Conservation (phyloP, 2,329 filamentous ascomycete genomes). For the Colletotrichum lini region DNA sequence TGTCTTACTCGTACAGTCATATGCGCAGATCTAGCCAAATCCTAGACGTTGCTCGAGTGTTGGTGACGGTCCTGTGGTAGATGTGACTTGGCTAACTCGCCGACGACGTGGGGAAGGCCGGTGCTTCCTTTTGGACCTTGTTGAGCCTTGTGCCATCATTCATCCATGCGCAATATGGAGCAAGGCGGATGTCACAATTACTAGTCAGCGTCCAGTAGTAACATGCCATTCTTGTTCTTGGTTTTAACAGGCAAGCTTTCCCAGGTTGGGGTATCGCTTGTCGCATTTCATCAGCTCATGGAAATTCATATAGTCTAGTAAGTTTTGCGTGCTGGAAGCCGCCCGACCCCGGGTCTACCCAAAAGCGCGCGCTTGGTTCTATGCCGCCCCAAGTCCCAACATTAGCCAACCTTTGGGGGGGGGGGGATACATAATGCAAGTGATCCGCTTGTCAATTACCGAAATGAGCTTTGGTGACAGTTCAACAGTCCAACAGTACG, state of each 20-base stretch:
- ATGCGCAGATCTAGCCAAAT: too few species aligned
- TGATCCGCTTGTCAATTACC: neutral
- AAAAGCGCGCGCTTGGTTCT: constrained; percentile 11
- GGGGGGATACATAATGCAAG: neutral
- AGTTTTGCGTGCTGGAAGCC: constrained; percentile 6
- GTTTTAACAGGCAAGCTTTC: neutral
- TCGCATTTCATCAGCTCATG: constrained; percentile 35
- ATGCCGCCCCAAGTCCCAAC: neutral
- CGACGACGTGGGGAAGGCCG: too few species aligned
- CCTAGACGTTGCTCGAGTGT: too few species aligned
- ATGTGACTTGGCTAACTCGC: neutral
- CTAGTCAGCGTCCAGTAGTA: neutral
- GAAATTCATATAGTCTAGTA: constrained; percentile 40
- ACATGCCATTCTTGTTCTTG: neutral
- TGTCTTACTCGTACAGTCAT: too few species aligned
- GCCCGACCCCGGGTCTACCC: constrained; percentile 9
- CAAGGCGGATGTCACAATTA: neutral
- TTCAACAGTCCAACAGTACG: neutral
- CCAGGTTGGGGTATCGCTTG: neutral
- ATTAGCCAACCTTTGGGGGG: constrained; percentile 9
- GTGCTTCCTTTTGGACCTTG: too few species aligned
- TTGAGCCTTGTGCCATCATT: neutral
- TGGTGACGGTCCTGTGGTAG: too few species aligned
- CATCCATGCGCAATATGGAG: neutral
- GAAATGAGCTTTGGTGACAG: neutral